Evolutionary conservation across 179 eudicot genomes (phyloP), one percentile per base, ranked within the genome.

Genomic region (Camellia oleifera): DNA sequence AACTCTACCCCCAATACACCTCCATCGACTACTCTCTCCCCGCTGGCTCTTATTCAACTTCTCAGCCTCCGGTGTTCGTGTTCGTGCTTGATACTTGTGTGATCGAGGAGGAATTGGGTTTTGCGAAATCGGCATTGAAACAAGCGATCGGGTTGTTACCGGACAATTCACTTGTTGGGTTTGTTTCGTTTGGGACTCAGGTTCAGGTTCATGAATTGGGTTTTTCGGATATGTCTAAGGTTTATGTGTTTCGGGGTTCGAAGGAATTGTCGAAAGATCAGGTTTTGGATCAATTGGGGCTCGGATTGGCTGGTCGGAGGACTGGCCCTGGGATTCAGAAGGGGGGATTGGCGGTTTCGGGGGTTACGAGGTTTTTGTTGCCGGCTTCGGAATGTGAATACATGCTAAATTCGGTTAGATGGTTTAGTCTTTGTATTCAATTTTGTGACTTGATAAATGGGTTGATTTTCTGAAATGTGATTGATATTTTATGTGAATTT

Each of bases 121-220:
- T 75, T 75, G 99, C 92, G 0, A 96, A 92, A 80, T 92, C 95
- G 42, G 95, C 92, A 2, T 23, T 96, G 79, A 85, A 81, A 23
- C 79, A 91, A 78, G 99, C 97, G 60, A 83, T 96, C 6, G 94
- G 87, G 44, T 76, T 88, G 12, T 62, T 95, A 23, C 97, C 97
- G 0, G 98, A 94, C 0, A 89, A 90, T 63, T 97, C 97, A 0
- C 83, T 88, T 82, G 98, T 96, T 0, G 99, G 99, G 69, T 90
- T 96, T 65, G 67, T 96, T 0, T 90, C 96, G 42, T 96, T 78
- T 76, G 99, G 99, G 69, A 96, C 97, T 0, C 99, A 92, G 84
- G 99, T 96, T 15, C 97, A 96, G 84, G 96, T 96, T 13, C 98
- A 95, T 81, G 98, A 95, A 78, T 72, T 95, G 67, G 99, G 98